Base-by-base conservation (phyloP, 495 filamentous ascomycete species). In the Aspergillus homomorphus region DNA sequence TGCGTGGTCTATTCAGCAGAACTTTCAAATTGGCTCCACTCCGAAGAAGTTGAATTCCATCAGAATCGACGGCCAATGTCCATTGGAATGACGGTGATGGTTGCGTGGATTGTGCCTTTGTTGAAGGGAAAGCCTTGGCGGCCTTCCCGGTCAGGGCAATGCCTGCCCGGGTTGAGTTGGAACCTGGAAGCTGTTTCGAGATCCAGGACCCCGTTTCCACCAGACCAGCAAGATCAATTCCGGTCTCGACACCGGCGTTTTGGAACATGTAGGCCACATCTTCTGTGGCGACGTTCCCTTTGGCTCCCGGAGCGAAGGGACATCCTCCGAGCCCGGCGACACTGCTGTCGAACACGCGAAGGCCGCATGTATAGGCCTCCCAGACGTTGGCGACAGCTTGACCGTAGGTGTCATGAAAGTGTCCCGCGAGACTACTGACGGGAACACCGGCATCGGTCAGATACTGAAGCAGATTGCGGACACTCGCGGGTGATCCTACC, bases 321-420 rank as follows among this genome's bases (percentile, higher is more conserved):
- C 77, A 80, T 0, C 77, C 77, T 3, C 77, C 77, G 0, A 80
- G 71, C 2, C 77, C 76, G 0, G 66, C 69, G 19, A 78, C 67
- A 44, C 74, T 78, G 24, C 72, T 73, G 53, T 80, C 77, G 44
- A 80, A 80, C 0, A 73, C 70, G 5, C 69, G 64, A 2, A 80
- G 57, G 4, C 76, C 77, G 48, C 69, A 66, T 0, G 54, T 55
- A 53, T 77, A 80, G 8, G 72, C 70, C 56, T 73, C 72, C 62
- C 77, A 70, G 18, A 74, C 72, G 53, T 80, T 80, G 19, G 72
- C 71, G 1, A 74, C 62, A 1, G 68, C 77, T 53, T 73, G 73
- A 6, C 76, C 74, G 46, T 78, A 75, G 0, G 75, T 80, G 55
- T 80, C 76, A 38, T 80, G 77, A 56, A 79, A 80, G 55, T 80